phyloP scores from a whole-genome alignment of 345 rosid genomes.

The Heritiera littoralis region DNA sequence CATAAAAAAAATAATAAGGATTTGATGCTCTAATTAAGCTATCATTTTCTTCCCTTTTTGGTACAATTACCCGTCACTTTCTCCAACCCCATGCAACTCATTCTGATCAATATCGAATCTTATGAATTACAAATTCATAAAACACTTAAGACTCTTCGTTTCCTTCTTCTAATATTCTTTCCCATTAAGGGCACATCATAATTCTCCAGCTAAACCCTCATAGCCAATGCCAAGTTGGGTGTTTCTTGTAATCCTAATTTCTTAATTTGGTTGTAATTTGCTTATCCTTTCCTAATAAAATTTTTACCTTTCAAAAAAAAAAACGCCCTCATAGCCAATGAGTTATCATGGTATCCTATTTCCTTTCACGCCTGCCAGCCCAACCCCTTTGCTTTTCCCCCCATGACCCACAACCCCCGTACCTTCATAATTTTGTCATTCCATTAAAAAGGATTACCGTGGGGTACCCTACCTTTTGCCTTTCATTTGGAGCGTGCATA shows the following conservation, averaged over 20 bases:
- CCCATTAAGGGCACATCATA: neutral
- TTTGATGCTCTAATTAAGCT: neutral
- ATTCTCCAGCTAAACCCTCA: neutral
- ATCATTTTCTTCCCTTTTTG: neutral
- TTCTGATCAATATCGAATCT: neutral
- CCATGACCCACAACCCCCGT: neutral
- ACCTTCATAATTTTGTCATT: constrained; percentile 12
- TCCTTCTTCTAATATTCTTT: neutral
- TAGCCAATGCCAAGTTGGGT: neutral
- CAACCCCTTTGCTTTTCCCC: constrained; percentile 1
- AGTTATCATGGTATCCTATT: constrained; percentile 2
- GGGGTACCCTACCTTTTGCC: neutral
- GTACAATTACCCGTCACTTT: neutral
- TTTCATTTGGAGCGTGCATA: constrained; percentile 12
- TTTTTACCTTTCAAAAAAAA: too few relatives aligned
- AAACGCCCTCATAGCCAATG: neutral
- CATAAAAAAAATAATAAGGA: neutral
- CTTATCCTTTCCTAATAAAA: too few relatives aligned
- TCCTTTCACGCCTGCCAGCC: constrained; percentile 15
- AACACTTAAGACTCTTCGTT: neutral
- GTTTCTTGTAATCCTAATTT: too few relatives aligned
- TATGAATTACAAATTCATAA: neutral
- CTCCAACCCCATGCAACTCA: neutral
- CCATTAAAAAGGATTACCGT: constrained; percentile 1
- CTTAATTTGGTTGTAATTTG: too few relatives aligned